phyloP scores from a whole-genome alignment of 192 early-diverging fungal species.

The Dispira simplex region DNA sequence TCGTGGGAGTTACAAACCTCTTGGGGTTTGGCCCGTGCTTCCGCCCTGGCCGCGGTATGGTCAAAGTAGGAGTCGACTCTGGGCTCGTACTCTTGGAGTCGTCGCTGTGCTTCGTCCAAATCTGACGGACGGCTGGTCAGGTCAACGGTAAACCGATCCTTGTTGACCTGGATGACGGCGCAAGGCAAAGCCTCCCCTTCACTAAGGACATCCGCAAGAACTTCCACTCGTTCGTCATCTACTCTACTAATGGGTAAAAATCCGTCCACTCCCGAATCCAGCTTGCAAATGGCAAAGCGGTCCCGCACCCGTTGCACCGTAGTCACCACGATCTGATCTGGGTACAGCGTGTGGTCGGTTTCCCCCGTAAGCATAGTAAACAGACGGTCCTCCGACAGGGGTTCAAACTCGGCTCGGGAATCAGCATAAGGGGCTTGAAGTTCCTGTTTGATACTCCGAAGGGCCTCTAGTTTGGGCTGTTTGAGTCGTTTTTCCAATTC shows the following conservation, averaged over 20 bases:
- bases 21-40: constrained; percentile 21
- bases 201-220: constrained; percentile 37
- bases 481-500: constrained; percentile 58
- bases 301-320: constrained; percentile 54
- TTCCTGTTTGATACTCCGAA: constrained; percentile 79
- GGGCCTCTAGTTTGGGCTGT: constrained; percentile 63
- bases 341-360: constrained; percentile 45
- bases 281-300: constrained; percentile 52
- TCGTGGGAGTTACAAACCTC: neutral
- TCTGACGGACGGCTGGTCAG: constrained; percentile 50
- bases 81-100: constrained; percentile 22
- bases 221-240: constrained; percentile 35
- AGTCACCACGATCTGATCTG: constrained; percentile 50
- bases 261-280: constrained; percentile 75
- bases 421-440: constrained; percentile 70
- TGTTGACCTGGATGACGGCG: constrained; percentile 65
- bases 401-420: constrained; percentile 38
- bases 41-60: constrained; percentile 23
- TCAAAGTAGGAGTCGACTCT: constrained; percentile 47
- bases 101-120: constrained; percentile 22
- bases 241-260: constrained; percentile 51
- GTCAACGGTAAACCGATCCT: constrained; percentile 59
- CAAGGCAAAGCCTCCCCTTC: constrained; percentile 59
- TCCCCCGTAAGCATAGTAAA: constrained; percentile 84
- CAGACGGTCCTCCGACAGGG: constrained; percentile 36